Evolutionary conservation across 2,329 filamentous ascomycete species (phyloP).

Genomic region (Pyricularia sp.): DNA sequence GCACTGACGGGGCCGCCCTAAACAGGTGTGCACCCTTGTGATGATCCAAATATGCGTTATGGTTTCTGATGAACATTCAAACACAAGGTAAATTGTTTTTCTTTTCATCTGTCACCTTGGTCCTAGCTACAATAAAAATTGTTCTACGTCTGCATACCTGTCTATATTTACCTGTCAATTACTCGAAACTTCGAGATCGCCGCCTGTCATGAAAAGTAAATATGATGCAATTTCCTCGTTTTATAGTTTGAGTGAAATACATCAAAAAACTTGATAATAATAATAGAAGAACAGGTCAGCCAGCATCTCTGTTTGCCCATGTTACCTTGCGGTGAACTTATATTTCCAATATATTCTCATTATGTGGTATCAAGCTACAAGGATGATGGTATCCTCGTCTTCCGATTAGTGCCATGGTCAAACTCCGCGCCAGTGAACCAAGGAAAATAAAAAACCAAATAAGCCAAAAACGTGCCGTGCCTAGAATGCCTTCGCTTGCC

Average conservation of each 20-base stretch:
- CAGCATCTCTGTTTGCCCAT: background rate
- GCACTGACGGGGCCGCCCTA: conserved; percentile 59
- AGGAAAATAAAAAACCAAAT: background rate
- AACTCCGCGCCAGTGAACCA: background rate
- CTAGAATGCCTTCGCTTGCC: background rate
- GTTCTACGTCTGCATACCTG: too few relatives aligned
- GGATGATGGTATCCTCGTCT: background rate
- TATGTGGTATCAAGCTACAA: background rate
- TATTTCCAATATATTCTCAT: background rate
- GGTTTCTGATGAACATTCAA: conserved; percentile 27
- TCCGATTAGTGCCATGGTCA: background rate
- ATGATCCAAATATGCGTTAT: conserved; percentile 32
- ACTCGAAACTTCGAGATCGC: too few relatives aligned
- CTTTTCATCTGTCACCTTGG: background rate
- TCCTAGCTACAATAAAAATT: too few relatives aligned
- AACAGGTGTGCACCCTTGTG: conserved; percentile 17
- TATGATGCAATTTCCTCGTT: too few relatives aligned
- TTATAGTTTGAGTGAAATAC: too few relatives aligned
- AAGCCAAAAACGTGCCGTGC: background rate
- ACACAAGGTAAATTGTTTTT: background rate
- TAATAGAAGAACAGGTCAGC: background rate
- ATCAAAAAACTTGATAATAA: too few relatives aligned
- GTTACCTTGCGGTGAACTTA: too few relatives aligned
- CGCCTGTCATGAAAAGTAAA: too few relatives aligned
- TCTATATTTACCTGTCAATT: too few relatives aligned